Conservation (phyloP, 441 rosid genomes). For the Erodium texanum region DNA sequence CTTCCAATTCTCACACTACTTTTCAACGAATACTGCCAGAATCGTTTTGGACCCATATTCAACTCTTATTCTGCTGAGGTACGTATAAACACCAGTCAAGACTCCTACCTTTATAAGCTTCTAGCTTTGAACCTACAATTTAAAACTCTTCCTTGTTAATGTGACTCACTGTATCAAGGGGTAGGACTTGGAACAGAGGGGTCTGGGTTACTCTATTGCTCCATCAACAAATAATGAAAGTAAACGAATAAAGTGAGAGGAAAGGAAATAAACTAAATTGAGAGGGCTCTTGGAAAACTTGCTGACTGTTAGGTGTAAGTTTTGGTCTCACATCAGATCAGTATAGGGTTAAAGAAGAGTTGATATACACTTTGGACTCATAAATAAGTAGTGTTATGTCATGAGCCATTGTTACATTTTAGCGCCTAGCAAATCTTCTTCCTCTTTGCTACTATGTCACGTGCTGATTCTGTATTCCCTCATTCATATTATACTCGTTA, state of each 20-base stretch:
- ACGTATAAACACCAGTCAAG: constrained; percentile 8
- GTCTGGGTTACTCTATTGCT: not conserved
- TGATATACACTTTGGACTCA: no score
- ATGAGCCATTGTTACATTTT: not conserved
- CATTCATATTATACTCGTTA: no score
- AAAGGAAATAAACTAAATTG: not conserved
- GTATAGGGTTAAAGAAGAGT: no score
- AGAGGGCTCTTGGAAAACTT: not conserved
- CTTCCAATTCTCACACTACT: constrained; percentile 77
- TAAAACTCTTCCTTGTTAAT: not conserved
- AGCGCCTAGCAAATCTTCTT: not conserved
- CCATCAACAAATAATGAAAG: no score
- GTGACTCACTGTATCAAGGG: not conserved
- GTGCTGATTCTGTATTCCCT: not conserved
- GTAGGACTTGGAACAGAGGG: not conserved
- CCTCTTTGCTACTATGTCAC: not conserved
- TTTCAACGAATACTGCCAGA: constrained; percentile 88
- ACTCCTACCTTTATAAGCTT: not conserved
- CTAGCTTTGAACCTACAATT: not conserved
- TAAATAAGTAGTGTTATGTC: no score
- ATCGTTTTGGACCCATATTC: constrained; percentile 78
- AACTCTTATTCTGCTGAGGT: constrained; percentile 81
- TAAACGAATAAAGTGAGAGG: not conserved
- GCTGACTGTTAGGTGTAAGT: not conserved
- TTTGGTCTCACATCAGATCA: no score